phyloP scores from a whole-genome alignment of 2,329 filamentous ascomycete species.

The Colletotrichum horii region DNA sequence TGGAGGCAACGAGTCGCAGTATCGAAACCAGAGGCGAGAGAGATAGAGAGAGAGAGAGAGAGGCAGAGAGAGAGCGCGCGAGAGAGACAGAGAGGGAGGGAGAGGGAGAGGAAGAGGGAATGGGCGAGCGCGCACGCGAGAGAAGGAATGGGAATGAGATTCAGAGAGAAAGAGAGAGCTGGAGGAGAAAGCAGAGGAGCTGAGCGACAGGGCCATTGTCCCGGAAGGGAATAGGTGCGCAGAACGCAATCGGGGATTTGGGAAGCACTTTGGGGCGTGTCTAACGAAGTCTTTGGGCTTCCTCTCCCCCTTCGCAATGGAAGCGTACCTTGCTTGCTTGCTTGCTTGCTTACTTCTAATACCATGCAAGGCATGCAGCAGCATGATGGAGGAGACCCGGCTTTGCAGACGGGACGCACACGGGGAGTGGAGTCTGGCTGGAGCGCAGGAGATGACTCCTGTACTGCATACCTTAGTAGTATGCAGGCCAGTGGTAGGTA shows the following conservation, averaged over 20 bases:
- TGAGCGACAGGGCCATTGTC: neutral
- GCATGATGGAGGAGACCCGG: neutral
- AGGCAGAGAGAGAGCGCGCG: too few species aligned
- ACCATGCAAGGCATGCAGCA: neutral
- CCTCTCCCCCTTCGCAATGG: too few species aligned
- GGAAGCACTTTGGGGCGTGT: neutral
- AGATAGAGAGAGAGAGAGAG: neutral
- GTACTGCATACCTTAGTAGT: too few species aligned
- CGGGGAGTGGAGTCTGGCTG: neutral
- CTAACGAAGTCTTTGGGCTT: neutral
- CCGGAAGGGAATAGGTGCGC: neutral
- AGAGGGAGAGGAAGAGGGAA: neutral
- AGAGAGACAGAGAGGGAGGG: neutral
- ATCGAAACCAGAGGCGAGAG: neutral
- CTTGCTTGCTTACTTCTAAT: neutral
- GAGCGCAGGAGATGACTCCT: conserved; percentile 21
- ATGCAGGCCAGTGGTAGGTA: too few species aligned
- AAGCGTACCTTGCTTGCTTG: neutral
- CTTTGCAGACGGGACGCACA: neutral
- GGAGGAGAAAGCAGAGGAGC: neutral
- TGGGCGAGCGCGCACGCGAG: neutral
- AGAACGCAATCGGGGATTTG: neutral
- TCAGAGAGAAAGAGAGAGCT: neutral
- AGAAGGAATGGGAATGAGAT: neutral
- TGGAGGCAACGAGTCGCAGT: too few species aligned